These are phyloP conservation scores for Pseudocohnilembus persalinus DNA, from an alignment of 169 alveolate species.

Conservation along the genomic window DNA sequence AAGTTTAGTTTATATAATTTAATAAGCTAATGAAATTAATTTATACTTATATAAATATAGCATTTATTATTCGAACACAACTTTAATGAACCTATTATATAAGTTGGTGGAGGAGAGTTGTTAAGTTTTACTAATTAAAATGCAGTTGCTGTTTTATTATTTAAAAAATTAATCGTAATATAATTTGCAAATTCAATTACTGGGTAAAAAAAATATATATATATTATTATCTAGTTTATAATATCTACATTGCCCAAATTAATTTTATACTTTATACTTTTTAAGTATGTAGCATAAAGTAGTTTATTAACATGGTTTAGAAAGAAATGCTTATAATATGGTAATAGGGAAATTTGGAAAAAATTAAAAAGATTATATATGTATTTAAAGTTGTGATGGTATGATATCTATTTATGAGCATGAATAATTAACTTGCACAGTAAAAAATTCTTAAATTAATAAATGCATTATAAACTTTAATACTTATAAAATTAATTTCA, in stretches of 20 bases:
- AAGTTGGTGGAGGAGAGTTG: neutral
- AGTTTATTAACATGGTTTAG: neutral
- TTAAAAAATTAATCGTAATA: constrained; percentile 8
- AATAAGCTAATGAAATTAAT: neutral
- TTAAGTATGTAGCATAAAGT: neutral
- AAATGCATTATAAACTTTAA: no score
- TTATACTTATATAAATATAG: neutral
- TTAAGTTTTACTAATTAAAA: neutral
- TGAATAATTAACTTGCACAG: neutral
- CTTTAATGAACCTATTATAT: constrained; percentile 10
- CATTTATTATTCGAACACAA: neutral
- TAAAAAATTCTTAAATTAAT: no score
- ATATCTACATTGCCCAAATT: neutral
- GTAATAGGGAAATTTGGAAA: constrained; percentile 4
- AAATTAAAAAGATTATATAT: constrained; percentile 3
- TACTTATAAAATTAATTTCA: no score
- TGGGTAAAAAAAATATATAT: constrained; percentile 1
- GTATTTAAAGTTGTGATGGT: constrained; percentile 25
- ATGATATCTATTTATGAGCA: constrained; percentile 2
- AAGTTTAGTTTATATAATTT: no score
- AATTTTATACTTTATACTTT: neutral
- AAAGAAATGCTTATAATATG: constrained; percentile 22
- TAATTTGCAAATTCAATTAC: no score
- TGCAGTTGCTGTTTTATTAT: constrained; percentile 1
- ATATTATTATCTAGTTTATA: neutral